Percentiles rank a stretch among this genome's conserved stretches.
Evolutionary conservation across 1,139 yeast species (phyloP).

Genomic region (Geotrichum europaeum): DNA sequence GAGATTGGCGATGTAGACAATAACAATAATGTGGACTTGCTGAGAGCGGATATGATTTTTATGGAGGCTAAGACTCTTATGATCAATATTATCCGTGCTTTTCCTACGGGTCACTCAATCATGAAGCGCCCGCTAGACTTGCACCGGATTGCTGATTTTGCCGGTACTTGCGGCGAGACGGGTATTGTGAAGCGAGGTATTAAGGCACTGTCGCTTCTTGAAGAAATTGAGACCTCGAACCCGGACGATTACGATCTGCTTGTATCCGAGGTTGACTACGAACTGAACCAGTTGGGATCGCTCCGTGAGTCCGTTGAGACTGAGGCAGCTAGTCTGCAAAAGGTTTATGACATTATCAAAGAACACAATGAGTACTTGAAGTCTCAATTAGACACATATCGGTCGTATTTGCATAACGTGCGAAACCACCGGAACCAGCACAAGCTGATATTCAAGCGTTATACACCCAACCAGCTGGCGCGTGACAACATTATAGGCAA

Average conservation of each 20-base stretch:
- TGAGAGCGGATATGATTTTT: slow-evolving; percentile 36
- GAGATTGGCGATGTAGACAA: slow-evolving; percentile 33
- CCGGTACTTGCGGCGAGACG: slow-evolving; percentile 32
- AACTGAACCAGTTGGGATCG: slow-evolving; percentile 36
- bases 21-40: slow-evolving; percentile 28
- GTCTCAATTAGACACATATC: slow-evolving; percentile 36
- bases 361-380: slow-evolving; percentile 38
- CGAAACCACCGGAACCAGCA: slow-evolving; percentile 31
- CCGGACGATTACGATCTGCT: slow-evolving; percentile 33
- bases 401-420: slow-evolving; percentile 37
- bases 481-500: slow-evolving; percentile 32
- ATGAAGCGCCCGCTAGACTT: slow-evolving; percentile 32
- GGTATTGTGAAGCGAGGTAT: slow-evolving; percentile 36
- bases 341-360: slow-evolving; percentile 34
- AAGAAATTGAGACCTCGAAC: slow-evolving; percentile 31
- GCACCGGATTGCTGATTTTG: slow-evolving; percentile 33
- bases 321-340: slow-evolving; percentile 35
- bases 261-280: slow-evolving; percentile 36
- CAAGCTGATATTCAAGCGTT: slow-evolving; percentile 28
- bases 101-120: slow-evolving; percentile 32
- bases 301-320: slow-evolving; percentile 33
- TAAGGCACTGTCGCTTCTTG: slow-evolving; percentile 34
- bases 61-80: slow-evolving; percentile 38
- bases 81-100: slow-evolving; percentile 37
- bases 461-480: slow-evolving; percentile 30